Evolutionary conservation across 768 basidiomycete species (phyloP).

Genomic region (Serendipita sp.): DNA sequence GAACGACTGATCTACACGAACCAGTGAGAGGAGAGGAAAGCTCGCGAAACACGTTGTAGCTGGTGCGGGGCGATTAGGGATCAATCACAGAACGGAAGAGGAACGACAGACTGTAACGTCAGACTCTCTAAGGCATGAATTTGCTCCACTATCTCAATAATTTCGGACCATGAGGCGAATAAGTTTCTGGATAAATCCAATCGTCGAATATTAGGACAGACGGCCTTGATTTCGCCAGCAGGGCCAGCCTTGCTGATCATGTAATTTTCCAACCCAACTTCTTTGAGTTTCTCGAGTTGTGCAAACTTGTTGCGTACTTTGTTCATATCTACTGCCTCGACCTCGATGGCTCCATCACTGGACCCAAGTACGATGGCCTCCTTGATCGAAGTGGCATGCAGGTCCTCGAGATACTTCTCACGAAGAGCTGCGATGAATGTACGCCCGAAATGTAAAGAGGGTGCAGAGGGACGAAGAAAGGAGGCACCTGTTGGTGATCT

Average conservation of each 20-base stretch:
- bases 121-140: conserved; percentile 48
- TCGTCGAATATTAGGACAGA: conserved; percentile 58
- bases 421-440: conserved; percentile 62
- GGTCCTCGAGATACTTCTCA: conserved; percentile 59
- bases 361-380: conserved; percentile 65
- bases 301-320: conserved; percentile 59
- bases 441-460: conserved; percentile 36
- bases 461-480: conserved; percentile 57
- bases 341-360: conserved; percentile 65
- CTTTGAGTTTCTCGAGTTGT: conserved; percentile 47
- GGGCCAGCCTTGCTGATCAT: conserved; percentile 32
- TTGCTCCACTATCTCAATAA: conserved; percentile 46
- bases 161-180: conserved; percentile 48
- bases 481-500: conserved; percentile 54
- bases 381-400: conserved; percentile 21
- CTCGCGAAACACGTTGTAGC: conserved; percentile 48
- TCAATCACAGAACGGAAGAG: not conserved
- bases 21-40: conserved; percentile 19
- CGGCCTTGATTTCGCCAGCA: conserved; percentile 32
- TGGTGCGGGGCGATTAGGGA: conserved; percentile 18
- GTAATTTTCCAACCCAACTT: conserved; percentile 65
- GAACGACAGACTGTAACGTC: conserved; percentile 53
- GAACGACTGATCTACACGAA: conserved; percentile 37
- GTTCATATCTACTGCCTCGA: conserved; percentile 72
- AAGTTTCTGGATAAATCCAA: conserved; percentile 71